Conservation (phyloP, 2,329 filamentous ascomycete species). For the Emydomyces testavorans region DNA sequence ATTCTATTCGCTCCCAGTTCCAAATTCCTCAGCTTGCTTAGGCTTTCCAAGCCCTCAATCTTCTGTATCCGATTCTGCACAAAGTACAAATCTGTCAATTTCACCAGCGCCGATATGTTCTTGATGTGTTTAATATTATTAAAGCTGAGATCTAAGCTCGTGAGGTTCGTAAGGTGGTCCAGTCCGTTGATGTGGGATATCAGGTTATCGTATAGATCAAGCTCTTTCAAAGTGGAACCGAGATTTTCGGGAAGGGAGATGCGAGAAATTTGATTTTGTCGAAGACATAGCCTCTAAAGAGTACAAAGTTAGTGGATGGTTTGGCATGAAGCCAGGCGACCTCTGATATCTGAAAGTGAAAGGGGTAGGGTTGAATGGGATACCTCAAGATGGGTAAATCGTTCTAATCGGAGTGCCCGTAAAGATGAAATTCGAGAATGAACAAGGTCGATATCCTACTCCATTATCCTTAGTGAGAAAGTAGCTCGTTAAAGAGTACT, state of each 20-base stretch:
- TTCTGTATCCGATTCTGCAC: conserved; percentile 86
- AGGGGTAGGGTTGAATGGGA: neutral
- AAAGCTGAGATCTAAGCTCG: conserved; percentile 80
- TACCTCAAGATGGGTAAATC: conserved; percentile 63
- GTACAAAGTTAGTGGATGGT: conserved; percentile 6
- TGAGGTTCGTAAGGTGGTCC: conserved; percentile 64
- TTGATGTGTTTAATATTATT: conserved; percentile 99
- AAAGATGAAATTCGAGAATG: conserved; percentile 76
- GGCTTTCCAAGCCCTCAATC: conserved; percentile 71
- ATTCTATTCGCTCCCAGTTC: conserved; percentile 91
- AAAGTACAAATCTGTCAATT: conserved; percentile 76
- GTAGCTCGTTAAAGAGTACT: neutral
- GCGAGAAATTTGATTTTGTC: conserved; percentile 76
- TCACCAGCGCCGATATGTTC: conserved; percentile 62
- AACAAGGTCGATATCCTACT: conserved; percentile 73
- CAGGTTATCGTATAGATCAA: conserved; percentile 95
- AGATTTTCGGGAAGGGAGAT: conserved; percentile 63
- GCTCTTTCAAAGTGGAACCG: conserved; percentile 58
- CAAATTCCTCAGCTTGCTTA: conserved; percentile 65
- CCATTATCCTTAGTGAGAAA: conserved; percentile 21
- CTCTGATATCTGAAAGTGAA: neutral
- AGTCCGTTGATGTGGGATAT: conserved; percentile 77
- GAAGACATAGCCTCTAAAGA: conserved; percentile 61
- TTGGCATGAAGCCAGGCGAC: conserved; percentile 2
- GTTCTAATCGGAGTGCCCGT: conserved; percentile 62